phyloP scores from a whole-genome alignment of 495 filamentous ascomycete genomes.

The Annulohypoxylon maeteangense region DNA sequence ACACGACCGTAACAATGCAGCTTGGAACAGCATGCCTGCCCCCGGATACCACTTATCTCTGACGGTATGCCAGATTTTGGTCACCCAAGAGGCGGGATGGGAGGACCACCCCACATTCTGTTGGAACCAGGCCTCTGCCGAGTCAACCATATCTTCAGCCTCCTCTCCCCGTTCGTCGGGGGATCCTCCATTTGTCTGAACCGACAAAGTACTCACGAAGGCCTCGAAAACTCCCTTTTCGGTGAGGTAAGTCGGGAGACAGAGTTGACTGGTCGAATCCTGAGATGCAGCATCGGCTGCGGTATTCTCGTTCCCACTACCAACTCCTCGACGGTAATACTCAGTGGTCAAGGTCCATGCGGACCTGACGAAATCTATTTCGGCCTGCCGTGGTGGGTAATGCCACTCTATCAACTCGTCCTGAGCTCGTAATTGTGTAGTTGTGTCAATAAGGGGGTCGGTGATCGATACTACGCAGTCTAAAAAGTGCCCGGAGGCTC shows the following conservation, averaged over 20 bases:
- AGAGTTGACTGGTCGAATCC: not conserved
- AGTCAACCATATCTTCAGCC: not conserved
- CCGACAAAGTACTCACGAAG: constrained; percentile 5
- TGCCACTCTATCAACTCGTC: constrained; percentile 11
- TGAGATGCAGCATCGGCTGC: not conserved
- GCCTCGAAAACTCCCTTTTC: not conserved
- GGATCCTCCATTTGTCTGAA: not conserved
- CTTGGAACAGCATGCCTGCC: constrained; percentile 3
- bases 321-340: not conserved
- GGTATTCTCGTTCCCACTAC: not conserved
- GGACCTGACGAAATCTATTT: constrained; percentile 4
- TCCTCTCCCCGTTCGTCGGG: not conserved
- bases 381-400: constrained; percentile 2
- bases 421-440: not conserved
- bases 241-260: not conserved
- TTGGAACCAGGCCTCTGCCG: constrained; percentile 8
- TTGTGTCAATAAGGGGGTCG: not conserved
- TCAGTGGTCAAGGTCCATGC: not conserved
- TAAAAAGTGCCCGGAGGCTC: not conserved
- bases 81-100: not conserved
- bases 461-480: not conserved
- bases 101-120: constrained; percentile 13
- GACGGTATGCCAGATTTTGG: constrained; percentile 1
- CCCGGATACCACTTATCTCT: constrained; percentile 14
- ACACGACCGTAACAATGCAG: not conserved